Base-by-base conservation (phyloP, 169 alveolate genomes). In the Plasmodium yoelii region DNA sequence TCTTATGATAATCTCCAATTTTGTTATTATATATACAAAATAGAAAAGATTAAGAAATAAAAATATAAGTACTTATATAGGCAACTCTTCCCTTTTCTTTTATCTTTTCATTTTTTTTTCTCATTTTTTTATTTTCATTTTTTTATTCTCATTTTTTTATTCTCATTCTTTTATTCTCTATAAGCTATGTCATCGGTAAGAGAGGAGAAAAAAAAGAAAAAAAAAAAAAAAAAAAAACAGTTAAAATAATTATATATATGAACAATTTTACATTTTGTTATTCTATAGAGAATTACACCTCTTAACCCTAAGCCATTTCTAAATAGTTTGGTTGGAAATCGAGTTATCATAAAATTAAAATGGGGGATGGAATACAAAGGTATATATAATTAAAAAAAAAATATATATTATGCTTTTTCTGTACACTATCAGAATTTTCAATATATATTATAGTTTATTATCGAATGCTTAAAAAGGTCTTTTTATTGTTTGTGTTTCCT, bases 331-430 rank as follows among this genome's bases (percentile, higher is more conserved):
- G 93, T 97, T 15, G 97, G 97, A 26, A 96, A 96, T 86, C 92
- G 87, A 57, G 98, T 96, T 12, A 93, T 96, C 72, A 98, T 97
- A 59, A 95, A 96, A 91, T 94, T 97, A 39, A 97, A 97, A 94
- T 97, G 99, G 99, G 99, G 99, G 10, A 97, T 97, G 97, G 98
- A 96, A 69, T 97, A 97, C 88, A 97, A 96, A 87, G 99, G 99
- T 73, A 68, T n/a, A 13, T 73, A 68, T n/a, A 13, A 51, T 51
- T n/a, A 51, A n/a, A 13, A n/a, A 13, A n/a, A 51, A 13, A 2
- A 4, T 34, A 4, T 9, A 13, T 13, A 51, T 12, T 51, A 2
- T 18, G 18, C 59, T 18, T 1, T 51, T 51, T 12, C 5, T n/a
- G 80, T 84, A 12, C 7, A 34, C 5, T 5, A 34, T 34, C 42